Conservation (phyloP, 495 filamentous ascomycete species). For the Bacidia gigantensis region DNA sequence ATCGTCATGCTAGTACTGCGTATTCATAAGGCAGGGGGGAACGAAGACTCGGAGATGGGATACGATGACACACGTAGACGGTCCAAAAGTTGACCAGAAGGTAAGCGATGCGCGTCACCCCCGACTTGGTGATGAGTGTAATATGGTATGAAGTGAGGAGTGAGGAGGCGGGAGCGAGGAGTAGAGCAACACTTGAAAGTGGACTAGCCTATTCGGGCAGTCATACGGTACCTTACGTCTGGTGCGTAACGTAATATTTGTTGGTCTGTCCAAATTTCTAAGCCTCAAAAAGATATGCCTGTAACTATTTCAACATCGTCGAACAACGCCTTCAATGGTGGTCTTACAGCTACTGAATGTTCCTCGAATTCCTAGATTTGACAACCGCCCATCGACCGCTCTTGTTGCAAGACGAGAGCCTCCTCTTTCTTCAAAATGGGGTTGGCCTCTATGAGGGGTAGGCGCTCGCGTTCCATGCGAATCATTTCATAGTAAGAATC, state of each 20-base stretch:
- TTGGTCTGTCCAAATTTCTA: too few relatives aligned
- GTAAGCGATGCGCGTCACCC: neutral
- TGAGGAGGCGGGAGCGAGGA: neutral
- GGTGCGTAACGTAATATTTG: neutral
- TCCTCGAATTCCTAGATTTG: slow-evolving; percentile 85
- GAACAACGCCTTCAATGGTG: neutral
- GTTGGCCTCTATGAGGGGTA: slow-evolving; percentile 97
- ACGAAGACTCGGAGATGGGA: neutral
- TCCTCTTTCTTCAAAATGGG: slow-evolving; percentile 92
- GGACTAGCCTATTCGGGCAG: neutral
- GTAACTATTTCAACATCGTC: too few relatives aligned
- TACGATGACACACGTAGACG: neutral
- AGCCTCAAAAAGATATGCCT: too few relatives aligned
- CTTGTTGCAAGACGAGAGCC: slow-evolving; percentile 74
- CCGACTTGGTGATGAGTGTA: neutral
- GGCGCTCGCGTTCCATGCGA: neutral
- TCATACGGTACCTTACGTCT: neutral
- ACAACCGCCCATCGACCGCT: slow-evolving; percentile 88
- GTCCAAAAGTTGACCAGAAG: neutral
- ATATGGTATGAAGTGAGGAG: neutral
- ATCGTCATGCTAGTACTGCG: neutral
- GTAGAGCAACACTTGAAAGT: neutral
- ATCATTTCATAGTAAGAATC: neutral
- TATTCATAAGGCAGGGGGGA: neutral
- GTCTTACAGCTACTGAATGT: slow-evolving; percentile 52